Evolutionary conservation across 805 yeast genomes (phyloP).

Genomic region (Pichia occidentalis): DNA sequence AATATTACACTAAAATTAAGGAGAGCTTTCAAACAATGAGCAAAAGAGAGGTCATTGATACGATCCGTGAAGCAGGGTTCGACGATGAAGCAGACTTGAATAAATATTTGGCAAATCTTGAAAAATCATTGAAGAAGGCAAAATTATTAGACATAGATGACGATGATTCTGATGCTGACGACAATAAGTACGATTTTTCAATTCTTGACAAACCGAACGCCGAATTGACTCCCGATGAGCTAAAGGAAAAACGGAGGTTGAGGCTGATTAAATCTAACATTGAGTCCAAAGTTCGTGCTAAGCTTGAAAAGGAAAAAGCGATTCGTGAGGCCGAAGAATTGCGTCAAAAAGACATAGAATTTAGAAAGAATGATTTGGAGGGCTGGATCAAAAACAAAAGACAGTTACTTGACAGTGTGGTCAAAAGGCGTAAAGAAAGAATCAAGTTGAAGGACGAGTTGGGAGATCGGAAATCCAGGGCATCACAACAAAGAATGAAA

Average conservation of each 20-base stretch:
- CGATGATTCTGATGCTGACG: constrained; percentile 51
- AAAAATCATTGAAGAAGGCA: constrained; percentile 62
- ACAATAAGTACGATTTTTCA: constrained; percentile 55
- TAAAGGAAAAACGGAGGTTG: constrained; percentile 84
- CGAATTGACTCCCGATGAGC: constrained; percentile 67
- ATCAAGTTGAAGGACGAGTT: constrained; percentile 67
- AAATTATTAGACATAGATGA: constrained; percentile 30
- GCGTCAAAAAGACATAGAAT: constrained; percentile 59
- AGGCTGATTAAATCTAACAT: constrained; percentile 74
- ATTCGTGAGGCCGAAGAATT: constrained; percentile 53
- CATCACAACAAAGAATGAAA: constrained; percentile 90
- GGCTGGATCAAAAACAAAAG: constrained; percentile 80
- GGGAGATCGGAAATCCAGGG: constrained; percentile 81
- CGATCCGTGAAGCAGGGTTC: constrained; percentile 67
- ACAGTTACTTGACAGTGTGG: constrained; percentile 47
- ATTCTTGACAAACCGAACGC: constrained; percentile 80
- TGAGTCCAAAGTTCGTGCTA: constrained; percentile 82
- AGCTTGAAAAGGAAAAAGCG: constrained; percentile 68
- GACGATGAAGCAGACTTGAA: constrained; percentile 66
- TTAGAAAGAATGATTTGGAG: constrained; percentile 67
- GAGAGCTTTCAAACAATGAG: constrained; percentile 44
- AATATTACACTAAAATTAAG: constrained; percentile 57
- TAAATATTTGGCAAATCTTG: constrained; percentile 57
- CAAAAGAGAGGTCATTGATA: constrained; percentile 47
- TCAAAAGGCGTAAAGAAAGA: constrained; percentile 60